Base-by-base conservation (phyloP, 1,139 yeast species). In the Nakaseomyces bracarensis region DNA sequence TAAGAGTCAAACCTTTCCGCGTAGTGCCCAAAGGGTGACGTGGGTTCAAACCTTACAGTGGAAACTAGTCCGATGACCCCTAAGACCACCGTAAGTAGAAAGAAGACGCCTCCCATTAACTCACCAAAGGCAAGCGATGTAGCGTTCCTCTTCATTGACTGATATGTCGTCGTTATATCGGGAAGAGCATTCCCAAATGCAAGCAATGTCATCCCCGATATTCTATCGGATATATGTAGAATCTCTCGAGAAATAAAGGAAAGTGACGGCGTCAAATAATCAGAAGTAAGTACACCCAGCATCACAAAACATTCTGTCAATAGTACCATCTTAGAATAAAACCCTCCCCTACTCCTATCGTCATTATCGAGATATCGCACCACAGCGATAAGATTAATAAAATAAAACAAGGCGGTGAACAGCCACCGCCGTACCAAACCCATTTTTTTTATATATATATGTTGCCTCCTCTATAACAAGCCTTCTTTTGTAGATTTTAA, bases 121-220 rank as follows among this genome's bases (percentile, higher is more conserved):
- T 89, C 96, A 1, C 96, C 93, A 4, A 91, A 65, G 0, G 97
- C 97, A 58, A 91, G 65, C 3, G 86, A 72, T 1, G 82, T 78
- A 4, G 83, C 75, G 14, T 76, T 80, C 3, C 76, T 64, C 31
- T 70, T 69, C 75, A 87, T 75, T 4, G 96, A 95, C 34, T 80
- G 79, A 58, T 77, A 85, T 0, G 96, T 86, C 40, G 93, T 75
- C 38, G 87, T 72, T 3, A 91, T 78, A 61, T 91, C 98, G 0
- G 97, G 96, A 0, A 95, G 73, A 8, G 96, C 91, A 61, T 91
- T 91, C 0, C 97, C 97, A 48, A 89, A 69, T 0, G 98, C 95
- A 44, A 91, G 67, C 37, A 89, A 67, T 0, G 96, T 89, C 52
- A 89, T 73, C 0, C 97, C 97, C 3, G 95, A 83, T 29, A 89